Evolutionary conservation across 257 asterid species (phyloP), one percentile per base, ranked within the genome.

Genomic region (Echites panduratus): DNA sequence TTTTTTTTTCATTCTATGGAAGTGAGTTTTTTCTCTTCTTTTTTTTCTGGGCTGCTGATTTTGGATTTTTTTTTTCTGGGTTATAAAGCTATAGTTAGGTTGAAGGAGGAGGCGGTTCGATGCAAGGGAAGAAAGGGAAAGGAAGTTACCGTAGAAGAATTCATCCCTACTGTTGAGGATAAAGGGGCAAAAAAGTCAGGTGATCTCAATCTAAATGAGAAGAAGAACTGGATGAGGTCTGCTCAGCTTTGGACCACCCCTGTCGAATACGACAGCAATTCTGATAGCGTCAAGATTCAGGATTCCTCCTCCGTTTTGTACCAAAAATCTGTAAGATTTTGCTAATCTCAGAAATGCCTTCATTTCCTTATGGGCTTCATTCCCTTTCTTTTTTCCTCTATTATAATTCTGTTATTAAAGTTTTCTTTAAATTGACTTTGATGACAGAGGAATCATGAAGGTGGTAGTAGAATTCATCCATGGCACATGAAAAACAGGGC

Each of bases 201-300:
- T 49, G 83, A 83, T 58, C 0, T 65, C 43, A 76, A 83, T 58
- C 0, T 65, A 35, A 76, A 2, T 66, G 93, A 87, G 29, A 85
- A 84, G 84, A 87, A 75, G 74, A 69, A 72, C 1, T 89, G 92
- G 90, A 71, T 83, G 88, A 87, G 83, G 70, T 82, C 85, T 71
- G 86, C 59, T 47, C 86, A 84, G 75, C 86, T 90, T 0, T 90
- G 96, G 95, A 84, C 69, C 75, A 73, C 83, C n/a, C 89, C 93
- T 0, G 19, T 82, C 29, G 82, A 82, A 2, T 82, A 74, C 64
- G 89, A 81, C 57, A 58, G 52, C 74, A 29, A 43, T 45, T 20
- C 11, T 22, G 58, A 59, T 17, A 7, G 6, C 13, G 13, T 27
- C 71, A 22, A 26, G 53, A 17, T 40, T 70, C n/a, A 44, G 41